These are phyloP conservation scores for Aureobasidium pullulans DNA, from an alignment of 2,329 filamentous ascomycete genomes.

Conservation along the genomic window DNA sequence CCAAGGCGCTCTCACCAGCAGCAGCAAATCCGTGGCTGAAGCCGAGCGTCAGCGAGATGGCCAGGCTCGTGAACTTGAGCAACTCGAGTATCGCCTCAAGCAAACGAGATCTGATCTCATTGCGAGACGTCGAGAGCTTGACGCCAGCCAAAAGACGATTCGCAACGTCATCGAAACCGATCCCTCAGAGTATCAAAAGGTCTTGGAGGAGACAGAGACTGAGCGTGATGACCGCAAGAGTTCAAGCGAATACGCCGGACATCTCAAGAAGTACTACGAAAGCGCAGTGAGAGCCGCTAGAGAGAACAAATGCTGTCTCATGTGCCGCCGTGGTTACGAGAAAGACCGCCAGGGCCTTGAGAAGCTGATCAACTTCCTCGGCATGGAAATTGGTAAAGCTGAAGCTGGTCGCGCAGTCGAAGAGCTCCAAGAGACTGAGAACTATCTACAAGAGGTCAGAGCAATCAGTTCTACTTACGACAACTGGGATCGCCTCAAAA, in stretches of 20 bases:
- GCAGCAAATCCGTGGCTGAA: conserved; percentile 52
- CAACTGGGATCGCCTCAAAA: conserved; percentile 60
- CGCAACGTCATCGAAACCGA: conserved; percentile 48
- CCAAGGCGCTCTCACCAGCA: conserved; percentile 53
- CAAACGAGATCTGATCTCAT: conserved; percentile 57
- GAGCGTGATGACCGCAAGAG: conserved; percentile 59
- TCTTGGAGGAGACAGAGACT: conserved; percentile 45
- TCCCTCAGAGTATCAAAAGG: conserved; percentile 43
- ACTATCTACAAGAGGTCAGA: conserved; percentile 53
- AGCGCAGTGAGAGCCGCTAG: conserved; percentile 60
- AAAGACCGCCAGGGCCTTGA: conserved; percentile 51
- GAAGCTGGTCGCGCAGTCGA: conserved; percentile 42
- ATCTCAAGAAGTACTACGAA: conserved; percentile 45
- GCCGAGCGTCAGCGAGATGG: conserved; percentile 65
- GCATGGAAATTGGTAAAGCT: conserved; percentile 38
- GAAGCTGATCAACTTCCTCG: conserved; percentile 60
- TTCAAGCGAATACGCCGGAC: conserved; percentile 50
- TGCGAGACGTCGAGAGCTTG: conserved; percentile 56
- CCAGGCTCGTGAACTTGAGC: conserved; percentile 63
- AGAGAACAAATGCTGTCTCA: conserved; percentile 63
- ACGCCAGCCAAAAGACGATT: conserved; percentile 51
- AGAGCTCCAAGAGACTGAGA: conserved; percentile 55
- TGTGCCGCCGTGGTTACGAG: conserved; percentile 66
- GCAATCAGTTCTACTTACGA: conserved; percentile 51
- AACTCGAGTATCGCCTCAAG: conserved; percentile 66